Evolutionary conservation across 2,329 filamentous ascomycete species (phyloP).

Genomic region (Fusarium cyanostomum): DNA sequence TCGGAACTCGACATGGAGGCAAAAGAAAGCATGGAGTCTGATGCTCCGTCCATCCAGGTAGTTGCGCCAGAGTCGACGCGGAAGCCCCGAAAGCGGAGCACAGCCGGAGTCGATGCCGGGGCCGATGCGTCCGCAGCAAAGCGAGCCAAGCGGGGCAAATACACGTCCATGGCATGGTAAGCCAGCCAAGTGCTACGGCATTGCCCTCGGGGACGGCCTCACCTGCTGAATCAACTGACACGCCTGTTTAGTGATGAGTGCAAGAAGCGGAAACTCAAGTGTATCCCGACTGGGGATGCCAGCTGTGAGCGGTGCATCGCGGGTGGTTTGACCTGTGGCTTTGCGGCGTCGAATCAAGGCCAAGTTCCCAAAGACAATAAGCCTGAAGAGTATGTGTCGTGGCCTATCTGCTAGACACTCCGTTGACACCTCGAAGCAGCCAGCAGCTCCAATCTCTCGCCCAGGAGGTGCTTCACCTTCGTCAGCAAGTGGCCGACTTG

Average conservation of each 20-base stretch:
- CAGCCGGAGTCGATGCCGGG: constrained; percentile 1
- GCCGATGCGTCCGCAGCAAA: constrained; percentile 5
- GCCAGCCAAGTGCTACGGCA: neutral
- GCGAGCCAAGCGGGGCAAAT: constrained; percentile 48
- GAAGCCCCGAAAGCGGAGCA: constrained; percentile 31
- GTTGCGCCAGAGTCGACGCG: neutral
- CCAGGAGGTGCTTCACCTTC: constrained; percentile 44
- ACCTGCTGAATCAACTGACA: constrained; percentile 29
- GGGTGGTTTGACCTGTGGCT: constrained; percentile 42
- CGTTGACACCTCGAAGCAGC: neutral
- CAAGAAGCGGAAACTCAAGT: constrained; percentile 55
- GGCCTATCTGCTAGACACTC: neutral
- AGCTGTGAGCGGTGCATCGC: constrained; percentile 46
- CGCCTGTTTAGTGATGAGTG: constrained; percentile 47
- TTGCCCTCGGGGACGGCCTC: no score
- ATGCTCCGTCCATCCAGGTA: neutral
- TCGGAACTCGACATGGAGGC: constrained; percentile 7
- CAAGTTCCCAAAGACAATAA: constrained; percentile 34
- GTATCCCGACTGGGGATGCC: constrained; percentile 42
- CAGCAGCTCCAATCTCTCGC: constrained; percentile 35
- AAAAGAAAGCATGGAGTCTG: neutral
- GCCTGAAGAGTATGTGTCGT: constrained; percentile 31
- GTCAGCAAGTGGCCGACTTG: constrained; percentile 45
- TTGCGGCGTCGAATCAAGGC: constrained; percentile 24
- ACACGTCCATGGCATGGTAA: constrained; percentile 51